Conservation (phyloP, 108 stramenopile species). For the Nitzschia sp. region DNA sequence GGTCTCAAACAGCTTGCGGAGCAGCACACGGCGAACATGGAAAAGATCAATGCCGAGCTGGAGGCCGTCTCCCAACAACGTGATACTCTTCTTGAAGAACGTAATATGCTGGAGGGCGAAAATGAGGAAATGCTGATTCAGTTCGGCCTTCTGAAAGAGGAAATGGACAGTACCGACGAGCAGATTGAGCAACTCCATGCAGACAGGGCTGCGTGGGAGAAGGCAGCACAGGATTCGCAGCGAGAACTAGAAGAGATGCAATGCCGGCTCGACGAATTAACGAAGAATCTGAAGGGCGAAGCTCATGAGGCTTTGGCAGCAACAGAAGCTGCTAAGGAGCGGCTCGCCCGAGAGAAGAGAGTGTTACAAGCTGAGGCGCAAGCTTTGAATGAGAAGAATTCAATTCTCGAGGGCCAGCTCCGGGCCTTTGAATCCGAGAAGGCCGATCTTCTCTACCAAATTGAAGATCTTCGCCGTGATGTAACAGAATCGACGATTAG, state of each 20-base stretch:
- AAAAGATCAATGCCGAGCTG: slow-evolving; percentile 7
- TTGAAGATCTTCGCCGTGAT: background rate
- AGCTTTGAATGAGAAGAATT: background rate
- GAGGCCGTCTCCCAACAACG: slow-evolving; percentile 13
- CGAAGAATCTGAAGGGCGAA: background rate
- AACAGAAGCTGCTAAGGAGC: background rate
- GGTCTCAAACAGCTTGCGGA: background rate
- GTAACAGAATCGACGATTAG: background rate
- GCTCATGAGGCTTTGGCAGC: slow-evolving; percentile 1
- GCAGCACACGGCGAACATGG: background rate
- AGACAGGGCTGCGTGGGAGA: background rate
- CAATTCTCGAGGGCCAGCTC: background rate
- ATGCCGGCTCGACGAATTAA: slow-evolving; percentile 3
- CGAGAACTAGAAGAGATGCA: background rate
- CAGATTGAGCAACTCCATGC: background rate
- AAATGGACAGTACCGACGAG: slow-evolving; percentile 52
- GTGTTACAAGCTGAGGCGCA: background rate
- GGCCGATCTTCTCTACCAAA: background rate
- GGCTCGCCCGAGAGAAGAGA: background rate
- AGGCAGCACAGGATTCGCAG: background rate
- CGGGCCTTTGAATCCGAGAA: slow-evolving; percentile 5
- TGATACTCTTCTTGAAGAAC: slow-evolving; percentile 32
- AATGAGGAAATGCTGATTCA: slow-evolving; percentile 84
- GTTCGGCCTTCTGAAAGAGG: slow-evolving; percentile 71
- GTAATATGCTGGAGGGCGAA: slow-evolving; percentile 56